Evolutionary conservation across 1,139 yeast genomes (phyloP).

Genomic region (Scheffersomyces insectosa): DNA sequence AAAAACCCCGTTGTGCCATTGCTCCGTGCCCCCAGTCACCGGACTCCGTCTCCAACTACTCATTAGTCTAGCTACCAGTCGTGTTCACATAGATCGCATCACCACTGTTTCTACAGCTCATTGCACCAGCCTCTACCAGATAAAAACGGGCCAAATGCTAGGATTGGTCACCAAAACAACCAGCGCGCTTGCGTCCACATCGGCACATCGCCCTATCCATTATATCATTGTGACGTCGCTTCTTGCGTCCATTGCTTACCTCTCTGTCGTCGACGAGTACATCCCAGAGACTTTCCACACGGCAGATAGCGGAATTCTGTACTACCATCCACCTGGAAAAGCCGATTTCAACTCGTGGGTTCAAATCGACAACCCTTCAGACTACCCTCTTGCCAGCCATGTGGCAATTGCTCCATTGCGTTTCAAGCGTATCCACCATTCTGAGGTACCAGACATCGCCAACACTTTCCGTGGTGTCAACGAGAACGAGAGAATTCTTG

Average conservation of each 20-base stretch:
- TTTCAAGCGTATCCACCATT: conserved; percentile 46
- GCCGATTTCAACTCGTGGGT: conserved; percentile 46
- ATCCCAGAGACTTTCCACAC: conserved; percentile 42
- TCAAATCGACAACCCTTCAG: conserved; percentile 23
- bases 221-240: conserved; percentile 73
- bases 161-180: conserved; percentile 32
- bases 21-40: too few species aligned
- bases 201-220: conserved; percentile 89
- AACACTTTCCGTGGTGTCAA: conserved; percentile 32
- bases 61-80: too few species aligned
- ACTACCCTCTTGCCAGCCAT: conserved; percentile 42
- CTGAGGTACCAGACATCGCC: conserved; percentile 31
- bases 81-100: too few species aligned
- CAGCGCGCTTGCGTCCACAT: conserved; percentile 55
- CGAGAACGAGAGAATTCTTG: conserved; percentile 40
- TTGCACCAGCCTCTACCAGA: too few species aligned
- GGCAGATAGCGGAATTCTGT: conserved; percentile 26
- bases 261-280: conserved; percentile 79
- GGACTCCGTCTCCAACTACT: too few species aligned
- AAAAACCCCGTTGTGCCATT: too few species aligned
- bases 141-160: conserved; percentile 14
- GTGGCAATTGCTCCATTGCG: conserved; percentile 55
- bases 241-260: conserved; percentile 78
- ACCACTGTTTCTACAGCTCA: too few species aligned
- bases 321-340: conserved; percentile 47